A percentile compares a stretch with the other conserved stretches of the same genome.
Evolutionary conservation across 495 filamentous ascomycete species (phyloP).

Genomic region (Aspergillus campestris): DNA sequence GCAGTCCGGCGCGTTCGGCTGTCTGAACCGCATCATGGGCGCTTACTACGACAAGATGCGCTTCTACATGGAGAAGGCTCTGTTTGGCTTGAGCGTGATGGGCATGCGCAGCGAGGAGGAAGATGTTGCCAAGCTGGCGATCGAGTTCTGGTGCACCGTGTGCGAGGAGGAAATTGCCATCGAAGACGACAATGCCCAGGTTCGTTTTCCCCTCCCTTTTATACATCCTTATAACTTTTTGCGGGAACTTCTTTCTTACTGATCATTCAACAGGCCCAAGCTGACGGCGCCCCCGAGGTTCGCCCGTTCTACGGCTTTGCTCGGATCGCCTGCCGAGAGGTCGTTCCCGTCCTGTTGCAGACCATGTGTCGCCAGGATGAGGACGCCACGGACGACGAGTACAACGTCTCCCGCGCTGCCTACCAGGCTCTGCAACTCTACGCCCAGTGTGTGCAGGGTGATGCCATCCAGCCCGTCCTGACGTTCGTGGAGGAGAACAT

Average conservation of each 20-base stretch:
- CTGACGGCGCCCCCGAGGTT: conserved; percentile 67
- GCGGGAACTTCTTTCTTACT: too few relatives aligned
- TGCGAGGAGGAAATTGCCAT: conserved; percentile 97
- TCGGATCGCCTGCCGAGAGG: conserved; percentile 79
- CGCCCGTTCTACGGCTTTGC: conserved; percentile 90
- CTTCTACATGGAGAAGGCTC: conserved; percentile 99
- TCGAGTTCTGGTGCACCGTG: conserved; percentile 99
- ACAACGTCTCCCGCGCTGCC: conserved; percentile 88
- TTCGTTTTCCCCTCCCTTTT: conserved; percentile 25
- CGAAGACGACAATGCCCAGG: conserved; percentile 90
- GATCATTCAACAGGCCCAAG: conserved; percentile 40
- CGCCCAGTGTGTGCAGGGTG: conserved; percentile 75
- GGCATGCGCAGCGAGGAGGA: conserved; percentile 98
- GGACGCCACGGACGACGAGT: conserved; percentile 92
- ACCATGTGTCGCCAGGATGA: conserved; percentile 96
- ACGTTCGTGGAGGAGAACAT: conserved; percentile 87
- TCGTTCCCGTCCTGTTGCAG: conserved; percentile 80
- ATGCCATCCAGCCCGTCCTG: conserved; percentile 76
- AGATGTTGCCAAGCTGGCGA: conserved; percentile 93
- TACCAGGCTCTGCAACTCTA: conserved; percentile 97
- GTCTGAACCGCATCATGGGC: conserved; percentile 95
- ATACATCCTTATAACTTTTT: background rate
- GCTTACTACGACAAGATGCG: conserved; percentile 99
- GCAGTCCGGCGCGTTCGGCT: conserved; percentile 92
- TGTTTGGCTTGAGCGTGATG: conserved; percentile 96